Evolutionary conservation across 2,329 filamentous ascomycete genomes (phyloP).

Genomic region (Aspergillus arachidicola): DNA sequence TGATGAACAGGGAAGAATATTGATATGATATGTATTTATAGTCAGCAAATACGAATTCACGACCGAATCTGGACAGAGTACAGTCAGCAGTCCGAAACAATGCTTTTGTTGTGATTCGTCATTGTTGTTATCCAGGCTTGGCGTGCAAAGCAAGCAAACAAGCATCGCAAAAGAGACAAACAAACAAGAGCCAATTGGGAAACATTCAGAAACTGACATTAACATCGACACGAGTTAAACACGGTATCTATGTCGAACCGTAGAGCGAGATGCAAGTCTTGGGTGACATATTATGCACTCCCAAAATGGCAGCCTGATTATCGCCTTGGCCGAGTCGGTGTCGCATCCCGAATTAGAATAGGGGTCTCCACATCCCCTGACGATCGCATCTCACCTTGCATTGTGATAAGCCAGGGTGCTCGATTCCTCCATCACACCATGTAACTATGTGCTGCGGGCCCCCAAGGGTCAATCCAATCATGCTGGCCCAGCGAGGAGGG

Average conservation of each 20-base stretch:
- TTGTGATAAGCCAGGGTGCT: slow-evolving; percentile 6
- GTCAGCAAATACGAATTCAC: too few species aligned
- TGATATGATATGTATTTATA: too few species aligned
- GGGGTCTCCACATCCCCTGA: slow-evolving; percentile 12
- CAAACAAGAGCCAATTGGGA: not conserved
- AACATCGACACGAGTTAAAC: too few species aligned
- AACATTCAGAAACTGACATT: not conserved
- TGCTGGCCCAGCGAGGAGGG: not conserved
- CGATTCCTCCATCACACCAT: slow-evolving; percentile 8
- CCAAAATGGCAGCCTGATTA: not conserved
- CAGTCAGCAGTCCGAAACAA: too few species aligned
- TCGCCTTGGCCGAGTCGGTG: not conserved
- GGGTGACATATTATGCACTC: not conserved
- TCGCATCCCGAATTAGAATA: not conserved
- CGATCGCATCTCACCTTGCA: slow-evolving; percentile 5
- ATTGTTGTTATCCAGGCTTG: not conserved
- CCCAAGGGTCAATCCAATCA: slow-evolving; percentile 10
- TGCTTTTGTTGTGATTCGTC: not conserved
- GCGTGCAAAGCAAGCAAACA: not conserved
- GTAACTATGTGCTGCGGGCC: slow-evolving; percentile 7
- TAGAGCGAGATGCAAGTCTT: too few species aligned
- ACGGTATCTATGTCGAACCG: too few species aligned
- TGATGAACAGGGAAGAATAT: too few species aligned
- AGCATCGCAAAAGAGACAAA: not conserved
- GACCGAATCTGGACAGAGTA: too few species aligned